phyloP scores from a whole-genome alignment of 176 grass and related monocot species.

The Areca catechu region DNA sequence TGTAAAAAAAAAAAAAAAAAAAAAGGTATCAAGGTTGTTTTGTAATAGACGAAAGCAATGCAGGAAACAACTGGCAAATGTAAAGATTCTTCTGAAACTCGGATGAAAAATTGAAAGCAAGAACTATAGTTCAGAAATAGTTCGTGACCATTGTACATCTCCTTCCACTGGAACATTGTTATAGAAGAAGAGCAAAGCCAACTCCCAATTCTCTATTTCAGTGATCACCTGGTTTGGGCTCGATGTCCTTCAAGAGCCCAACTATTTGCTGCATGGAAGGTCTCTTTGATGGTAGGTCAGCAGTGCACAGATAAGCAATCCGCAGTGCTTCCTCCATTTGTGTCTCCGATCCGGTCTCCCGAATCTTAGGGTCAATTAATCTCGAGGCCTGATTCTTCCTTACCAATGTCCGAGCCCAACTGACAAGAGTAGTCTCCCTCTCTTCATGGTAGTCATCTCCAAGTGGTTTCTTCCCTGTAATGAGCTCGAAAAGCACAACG shows the following conservation, averaged over 20 bases:
- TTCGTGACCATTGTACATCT: too few relatives aligned
- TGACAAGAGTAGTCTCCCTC: conserved; percentile 56
- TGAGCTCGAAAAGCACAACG: conserved; percentile 76
- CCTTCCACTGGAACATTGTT: too few relatives aligned
- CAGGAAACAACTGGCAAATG: too few relatives aligned
- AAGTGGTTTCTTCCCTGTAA: conserved; percentile 79
- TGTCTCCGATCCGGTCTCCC: conserved; percentile 46
- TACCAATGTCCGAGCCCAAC: conserved; percentile 79
- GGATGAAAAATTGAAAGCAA: too few relatives aligned
- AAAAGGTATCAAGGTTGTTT: too few relatives aligned
- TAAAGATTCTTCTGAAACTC: too few relatives aligned
- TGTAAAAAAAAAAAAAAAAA: too few relatives aligned
- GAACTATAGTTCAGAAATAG: too few relatives aligned
- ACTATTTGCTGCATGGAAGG: conserved; percentile 97
- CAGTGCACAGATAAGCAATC: conserved; percentile 87
- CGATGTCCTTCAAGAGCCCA: conserved; percentile 92
- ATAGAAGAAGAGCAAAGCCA: too few relatives aligned
- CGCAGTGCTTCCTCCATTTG: conserved; percentile 82
- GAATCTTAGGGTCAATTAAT: conserved; percentile 74
- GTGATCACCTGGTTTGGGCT: conserved; percentile 41
- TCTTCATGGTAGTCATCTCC: conserved; percentile 53
- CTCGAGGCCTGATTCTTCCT: conserved; percentile 42
- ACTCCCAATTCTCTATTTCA: conserved; percentile 3
- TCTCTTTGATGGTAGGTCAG: conserved; percentile 74
- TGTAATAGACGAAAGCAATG: too few relatives aligned